A percentile compares a stretch with the other conserved stretches of the same genome.
Evolutionary conservation across 768 basidiomycete genomes (phyloP).

Genomic region (Serpula lacrymans): DNA sequence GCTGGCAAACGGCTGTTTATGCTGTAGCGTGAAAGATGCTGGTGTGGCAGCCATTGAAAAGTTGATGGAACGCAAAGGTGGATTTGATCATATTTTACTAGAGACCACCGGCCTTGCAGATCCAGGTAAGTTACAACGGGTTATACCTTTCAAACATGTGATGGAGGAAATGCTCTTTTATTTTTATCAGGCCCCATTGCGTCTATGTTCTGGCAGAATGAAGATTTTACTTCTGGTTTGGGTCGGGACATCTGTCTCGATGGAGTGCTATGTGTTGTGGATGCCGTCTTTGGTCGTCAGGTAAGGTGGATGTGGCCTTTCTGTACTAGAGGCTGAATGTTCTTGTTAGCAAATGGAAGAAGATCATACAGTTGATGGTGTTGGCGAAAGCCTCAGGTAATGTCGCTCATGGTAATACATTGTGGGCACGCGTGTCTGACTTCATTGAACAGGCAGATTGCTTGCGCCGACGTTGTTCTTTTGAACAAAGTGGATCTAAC

Average conservation of each 20-base stretch:
- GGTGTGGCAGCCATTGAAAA: conserved; percentile 94
- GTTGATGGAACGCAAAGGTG: conserved; percentile 80
- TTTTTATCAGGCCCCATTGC: conserved; percentile 71
- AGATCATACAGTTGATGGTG: conserved; percentile 58
- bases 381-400: conserved; percentile 80
- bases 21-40: conserved; percentile 94
- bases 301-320: conserved; percentile 27
- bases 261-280: conserved; percentile 90
- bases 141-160: background rate
- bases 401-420: conserved; percentile 10
- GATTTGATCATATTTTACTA: conserved; percentile 92
- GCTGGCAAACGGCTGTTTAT: conserved; percentile 94
- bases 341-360: conserved; percentile 80
- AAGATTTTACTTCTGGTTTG: conserved; percentile 69
- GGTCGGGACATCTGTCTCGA: conserved; percentile 74
- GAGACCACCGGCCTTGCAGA: conserved; percentile 97
- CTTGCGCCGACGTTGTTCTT: conserved; percentile 85
- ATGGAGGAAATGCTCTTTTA: background rate
- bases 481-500: conserved; percentile 90
- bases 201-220: conserved; percentile 84
- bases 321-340: no score
- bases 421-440: background rate
- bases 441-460: conserved; percentile 72
- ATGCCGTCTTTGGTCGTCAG: conserved; percentile 75
- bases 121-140: conserved; percentile 56